Evolutionary conservation across 495 filamentous ascomycete genomes (phyloP), one percentile per base, ranked within the genome.

Genomic region (Aspergillus taichungensis): DNA sequence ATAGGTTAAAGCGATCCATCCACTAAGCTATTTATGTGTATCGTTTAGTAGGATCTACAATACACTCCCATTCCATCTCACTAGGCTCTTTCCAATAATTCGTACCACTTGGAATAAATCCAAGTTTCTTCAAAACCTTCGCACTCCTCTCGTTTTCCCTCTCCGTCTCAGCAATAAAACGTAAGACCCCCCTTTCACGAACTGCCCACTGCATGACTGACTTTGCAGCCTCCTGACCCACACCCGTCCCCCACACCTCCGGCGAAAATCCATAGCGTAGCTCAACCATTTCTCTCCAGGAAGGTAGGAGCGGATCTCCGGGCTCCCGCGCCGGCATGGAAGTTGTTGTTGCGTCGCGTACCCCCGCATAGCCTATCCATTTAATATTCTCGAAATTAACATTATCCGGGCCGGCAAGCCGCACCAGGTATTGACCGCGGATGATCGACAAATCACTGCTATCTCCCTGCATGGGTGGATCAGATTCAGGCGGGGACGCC

Each of bases 31-130:
- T 24, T 4, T 24, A 24, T 24, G 18, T 2, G 2, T 24, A 24
- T 24, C 18, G 4, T 4, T 4, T 24, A 4, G 18, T 4, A 24
- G 18, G 18, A 4, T 24, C 18, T 24, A 24, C 18, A 24, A 4
- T 24, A 24, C 18, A 37, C 37, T 59, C 51, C 56, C 54, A 60
- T 44, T 62, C 54, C 0, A 54, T 14, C 31, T 58, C 52, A 31
- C 45, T 52, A 0, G 52, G 56, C 18, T 60, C 54, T 36, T 62
- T 60, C 56, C 56, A 62, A 47, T 60, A 62, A 28, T 62, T n/a
- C 13, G 56, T 60, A 0, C 14, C 49, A 46, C 59, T 57, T 1
- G 5, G 10, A 4, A 27, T 40, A 41, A 62, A 60, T 0, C 56
- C 56, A 8, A 60, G 40, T 18, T 60, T 60, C 33, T 55, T 41